A percentile compares a stretch with the other conserved stretches of the same genome.
phyloP scores from a whole-genome alignment of 192 early-diverging fungal species.

The Phlyctochytrium arcticum region DNA sequence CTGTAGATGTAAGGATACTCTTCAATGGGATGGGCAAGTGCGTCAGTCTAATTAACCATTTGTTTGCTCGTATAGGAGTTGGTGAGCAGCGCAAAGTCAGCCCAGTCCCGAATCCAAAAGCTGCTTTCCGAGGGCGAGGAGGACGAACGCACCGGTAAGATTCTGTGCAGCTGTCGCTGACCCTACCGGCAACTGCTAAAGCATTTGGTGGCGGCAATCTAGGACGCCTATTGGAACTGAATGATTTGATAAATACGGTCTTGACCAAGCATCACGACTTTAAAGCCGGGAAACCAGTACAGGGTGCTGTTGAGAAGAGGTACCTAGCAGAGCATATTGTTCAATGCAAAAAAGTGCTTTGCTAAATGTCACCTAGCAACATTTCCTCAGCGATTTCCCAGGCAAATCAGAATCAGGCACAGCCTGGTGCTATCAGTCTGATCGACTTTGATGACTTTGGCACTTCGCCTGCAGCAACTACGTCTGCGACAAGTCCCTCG shows the following conservation, averaged over 20 bases:
- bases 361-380: no score
- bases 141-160: conserved; percentile 68
- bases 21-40: no score
- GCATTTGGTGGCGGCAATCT: background rate
- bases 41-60: background rate
- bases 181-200: background rate
- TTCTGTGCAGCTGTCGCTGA: background rate
- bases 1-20: conserved; percentile 30
- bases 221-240: conserved; percentile 66
- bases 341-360: no score
- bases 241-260: conserved; percentile 77
- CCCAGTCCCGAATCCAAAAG: conserved; percentile 70
- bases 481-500: background rate
- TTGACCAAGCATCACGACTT: conserved; percentile 65
- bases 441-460: conserved; percentile 52
- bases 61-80: conserved; percentile 52
- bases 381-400: no score
- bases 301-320: conserved; percentile 9
- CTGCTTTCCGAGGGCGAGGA: conserved; percentile 70
- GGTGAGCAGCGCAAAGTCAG: conserved; percentile 57
- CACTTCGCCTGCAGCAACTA: conserved; percentile 6
- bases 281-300: conserved; percentile 37
- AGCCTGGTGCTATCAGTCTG: conserved; percentile 40
- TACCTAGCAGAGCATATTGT: background rate
- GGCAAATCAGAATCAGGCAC: background rate